Base-by-base conservation (phyloP, 345 rosid species). In the Camelina sativa region DNA sequence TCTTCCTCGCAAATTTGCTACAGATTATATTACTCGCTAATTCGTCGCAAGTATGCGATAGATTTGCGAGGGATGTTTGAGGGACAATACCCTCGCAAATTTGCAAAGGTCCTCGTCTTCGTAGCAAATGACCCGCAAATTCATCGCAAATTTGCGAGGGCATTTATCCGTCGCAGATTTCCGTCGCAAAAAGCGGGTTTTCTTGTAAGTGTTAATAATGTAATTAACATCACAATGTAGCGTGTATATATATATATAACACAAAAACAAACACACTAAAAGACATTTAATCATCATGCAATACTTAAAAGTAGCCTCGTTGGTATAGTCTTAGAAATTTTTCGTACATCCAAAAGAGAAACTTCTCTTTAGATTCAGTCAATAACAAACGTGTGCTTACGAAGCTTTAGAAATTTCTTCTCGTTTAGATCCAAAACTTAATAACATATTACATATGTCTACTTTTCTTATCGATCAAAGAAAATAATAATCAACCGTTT, bases 351-450 rank as follows among this genome's bases (percentile, higher is more conserved):
- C 40, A 22, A 22, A 30, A 22, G 66, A 22, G 59, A 74, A 66
- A 48, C 16, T 48, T 74, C 54, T 58, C 8, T 20, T 65, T 74
- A 48, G 41, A 59, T 22, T 65, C 22, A 57, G 52, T 74, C 72
- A 74, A 23, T 8, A 43, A 34, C 62, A 54, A 20, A 57, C 65
- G 20, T 16, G 25, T 6, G 22, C 11, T 16, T 16, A 16, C 25
- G 30, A 30, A 17, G n/a, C 46, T 54, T 28, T 41, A 40, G 62
- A 67, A 67, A 1, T 19, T 52, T 51, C 47, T 50, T 58, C 44
- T 58, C 67, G 9, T 66, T 25, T 25, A 74, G 51, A 38, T 65
- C 59, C 20, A 15, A 44, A 15, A 34, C 51, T 65, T 37, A 73
- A 23, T n/a, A 22, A 57, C 22, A 12, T 74, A 5, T 50, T 46